These are phyloP conservation scores for Pythium scleroteichum DNA, from an alignment of 352 stramenopile genomes.

Conservation along the genomic window DNA sequence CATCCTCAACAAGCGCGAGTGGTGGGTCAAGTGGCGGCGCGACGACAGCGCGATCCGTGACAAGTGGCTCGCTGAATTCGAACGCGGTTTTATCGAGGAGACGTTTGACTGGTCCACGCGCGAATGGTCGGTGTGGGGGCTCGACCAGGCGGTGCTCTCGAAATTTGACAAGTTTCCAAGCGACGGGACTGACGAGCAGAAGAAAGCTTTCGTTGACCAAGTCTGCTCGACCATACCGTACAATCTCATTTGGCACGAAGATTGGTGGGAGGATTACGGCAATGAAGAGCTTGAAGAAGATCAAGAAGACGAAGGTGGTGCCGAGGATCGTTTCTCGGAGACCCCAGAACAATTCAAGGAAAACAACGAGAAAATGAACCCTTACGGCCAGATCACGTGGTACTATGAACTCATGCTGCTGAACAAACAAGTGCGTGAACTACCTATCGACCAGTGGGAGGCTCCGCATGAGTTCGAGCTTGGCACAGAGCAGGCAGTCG, in stretches of 20 bases:
- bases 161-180: slow-evolving; percentile 11
- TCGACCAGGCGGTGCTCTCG: slow-evolving; percentile 13
- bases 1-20: slow-evolving; percentile 44
- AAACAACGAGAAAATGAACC: slow-evolving; percentile 17
- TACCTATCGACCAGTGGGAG: slow-evolving; percentile 1
- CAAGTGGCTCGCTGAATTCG: slow-evolving; percentile 45
- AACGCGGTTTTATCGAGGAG: slow-evolving; percentile 26
- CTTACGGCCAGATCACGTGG: slow-evolving; percentile 22
- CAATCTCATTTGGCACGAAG: slow-evolving; percentile 27
- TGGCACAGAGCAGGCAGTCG: not conserved
- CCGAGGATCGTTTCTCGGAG: slow-evolving; percentile 5
- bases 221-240: slow-evolving; percentile 10
- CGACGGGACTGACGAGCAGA: slow-evolving; percentile 7
- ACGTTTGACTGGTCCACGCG: slow-evolving; percentile 29
- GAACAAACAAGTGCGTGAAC: slow-evolving; percentile 1
- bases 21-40: slow-evolving; percentile 44
- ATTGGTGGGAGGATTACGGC: slow-evolving; percentile 28
- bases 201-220: slow-evolving; percentile 14
- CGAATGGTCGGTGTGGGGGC: slow-evolving; percentile 13
- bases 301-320: not conserved
- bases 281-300: slow-evolving; percentile 5
- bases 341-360: slow-evolving; percentile 12
- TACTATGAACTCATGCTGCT: slow-evolving; percentile 19
- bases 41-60: slow-evolving; percentile 29
- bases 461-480: slow-evolving; percentile 9